Base-by-base conservation (phyloP, 2,329 filamentous ascomycete species). In the Stachybotrys elegans region DNA sequence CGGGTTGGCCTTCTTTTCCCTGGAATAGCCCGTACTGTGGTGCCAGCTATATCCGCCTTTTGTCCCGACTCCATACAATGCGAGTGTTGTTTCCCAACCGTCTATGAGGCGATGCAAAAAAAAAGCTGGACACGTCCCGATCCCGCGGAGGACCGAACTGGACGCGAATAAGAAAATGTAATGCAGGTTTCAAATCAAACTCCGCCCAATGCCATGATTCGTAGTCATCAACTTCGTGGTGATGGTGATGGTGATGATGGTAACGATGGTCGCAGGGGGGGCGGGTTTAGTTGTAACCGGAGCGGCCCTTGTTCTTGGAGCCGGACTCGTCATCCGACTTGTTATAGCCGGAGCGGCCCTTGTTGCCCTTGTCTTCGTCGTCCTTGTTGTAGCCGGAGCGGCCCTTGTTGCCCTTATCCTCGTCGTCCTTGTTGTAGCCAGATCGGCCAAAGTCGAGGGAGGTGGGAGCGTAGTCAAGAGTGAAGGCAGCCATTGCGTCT, bases 241-340 rank as follows among this genome's bases (percentile, higher is more conserved):
- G n/a, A n/a, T n/a, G n/a, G n/a, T n/a, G n/a, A n/a, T n/a, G n/a
- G n/a, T n/a, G n/a, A n/a, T n/a, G n/a, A n/a, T n/a, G n/a, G n/a
- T n/a, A 9, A 3, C 19, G 31, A 17, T 34, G 19, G 31, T 34
- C 22, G 29, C 14, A 6, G 27, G 17, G 16, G 17, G 17, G n/a
- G 17, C 29, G 41, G 43, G 62, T 55, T 57, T 68, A 70, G 66
- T 73, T 74, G 65, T 73, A 73, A 50, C 70, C 70, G 42, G 64
- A 68, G 48, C 70, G 70, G 58, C 71, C 71, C 47, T 67, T 62
- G 38, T 67, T 62, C 22, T 40, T 40, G 38, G 38, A 40, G 22
- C 38, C 61, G 45, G 63, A 61, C 21, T 63, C 58, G 53, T 60
- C 57, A 55, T 54, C 59, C 39, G 54, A 52, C 47, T 56, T 58